Evolutionary conservation across 495 filamentous ascomycete genomes (phyloP).

Genomic region (Schizothecium vesticola): DNA sequence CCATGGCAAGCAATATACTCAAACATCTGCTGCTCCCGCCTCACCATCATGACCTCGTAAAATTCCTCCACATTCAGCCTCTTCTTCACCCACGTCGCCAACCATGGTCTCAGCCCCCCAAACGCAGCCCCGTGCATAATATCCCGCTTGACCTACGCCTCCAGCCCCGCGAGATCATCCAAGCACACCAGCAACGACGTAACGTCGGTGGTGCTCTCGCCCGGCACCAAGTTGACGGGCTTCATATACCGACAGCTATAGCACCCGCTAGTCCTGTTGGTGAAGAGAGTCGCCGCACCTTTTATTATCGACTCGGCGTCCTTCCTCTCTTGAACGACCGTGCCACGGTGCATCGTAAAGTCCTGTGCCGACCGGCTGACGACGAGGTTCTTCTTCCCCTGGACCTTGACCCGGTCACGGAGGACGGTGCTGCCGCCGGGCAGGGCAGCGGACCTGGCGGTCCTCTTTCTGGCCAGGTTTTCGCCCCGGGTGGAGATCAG

Average conservation of each 20-base stretch:
- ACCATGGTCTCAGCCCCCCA: conserved; percentile 28
- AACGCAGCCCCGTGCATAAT: conserved; percentile 31
- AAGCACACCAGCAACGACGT: conserved; percentile 34
- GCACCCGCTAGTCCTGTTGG: conserved; percentile 19
- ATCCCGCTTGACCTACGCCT: conserved; percentile 31
- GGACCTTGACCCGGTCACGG: conserved; percentile 11
- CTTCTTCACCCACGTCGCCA: conserved; percentile 20
- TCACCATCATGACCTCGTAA: conserved; percentile 33
- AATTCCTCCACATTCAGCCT: conserved; percentile 28
- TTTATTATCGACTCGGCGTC: too few species aligned
- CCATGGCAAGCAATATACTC: conserved; percentile 35
- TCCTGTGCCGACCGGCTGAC: conserved; percentile 33
- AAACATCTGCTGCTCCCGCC: conserved; percentile 31
- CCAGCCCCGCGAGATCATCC: conserved; percentile 29
- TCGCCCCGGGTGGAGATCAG: conserved; percentile 4
- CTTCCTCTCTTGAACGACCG: too few species aligned
- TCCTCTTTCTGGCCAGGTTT: conserved; percentile 1
- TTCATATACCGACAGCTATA: conserved; percentile 29
- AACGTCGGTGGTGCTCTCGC: conserved; percentile 15
- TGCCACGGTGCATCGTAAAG: conserved; percentile 25
- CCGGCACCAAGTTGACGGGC: conserved; percentile 18
- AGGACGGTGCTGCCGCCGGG: not conserved
- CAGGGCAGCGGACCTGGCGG: too few species aligned
- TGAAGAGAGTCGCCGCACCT: too few species aligned
- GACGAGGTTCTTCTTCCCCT: conserved; percentile 22